Base-by-base conservation (phyloP, 495 filamentous ascomycete genomes). In the Penicillium waksmanii region DNA sequence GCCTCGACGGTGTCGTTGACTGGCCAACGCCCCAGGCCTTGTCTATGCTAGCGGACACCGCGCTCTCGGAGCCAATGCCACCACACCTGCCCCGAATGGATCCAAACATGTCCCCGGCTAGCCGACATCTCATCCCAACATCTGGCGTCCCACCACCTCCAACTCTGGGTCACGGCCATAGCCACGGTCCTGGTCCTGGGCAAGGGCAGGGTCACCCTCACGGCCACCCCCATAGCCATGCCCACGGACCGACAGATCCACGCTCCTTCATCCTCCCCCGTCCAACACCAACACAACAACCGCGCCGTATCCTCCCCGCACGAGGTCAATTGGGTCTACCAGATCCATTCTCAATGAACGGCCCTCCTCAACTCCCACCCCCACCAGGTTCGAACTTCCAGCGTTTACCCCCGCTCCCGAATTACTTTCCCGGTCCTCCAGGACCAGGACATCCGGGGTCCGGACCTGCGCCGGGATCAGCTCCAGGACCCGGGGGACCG, bases 371-470 rank as follows among this genome's bases (percentile, higher is more conserved):
- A 51, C 71, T 77, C 12, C 76, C 76, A 5, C 76, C 76, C 19
- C 76, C 76, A 8, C 72, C 72, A 18, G 76, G 76, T 8, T 77
- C 74, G 0, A 75, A 76, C 56, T 77, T 79, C 51, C 68, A 66
- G 13, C 66, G 69, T 13, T 67, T 75, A 44, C 73, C 74, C 70
- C 74, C 12, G 9, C 54, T 71, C 18, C 74, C 73, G 2, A 61
- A 62, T 19, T 78, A 70, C 53, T 35, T 73, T 48, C 54, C 68
- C 0, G 63, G 63, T 13, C 67, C 61, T 42, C 67, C 62, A 15
- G 51, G 63, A 27, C 63, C 66, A 2, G 57, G 60, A 17, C 68
- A 63, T 15, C 62, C 64, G 34, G 48, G 60, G 59, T 27, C 66
- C 55, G 13, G 55, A 31, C 27, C 27, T 31, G 55, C 35, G 61